phyloP scores from a whole-genome alignment of 2,329 filamentous ascomycete species.

The Ilyonectria robusta region DNA sequence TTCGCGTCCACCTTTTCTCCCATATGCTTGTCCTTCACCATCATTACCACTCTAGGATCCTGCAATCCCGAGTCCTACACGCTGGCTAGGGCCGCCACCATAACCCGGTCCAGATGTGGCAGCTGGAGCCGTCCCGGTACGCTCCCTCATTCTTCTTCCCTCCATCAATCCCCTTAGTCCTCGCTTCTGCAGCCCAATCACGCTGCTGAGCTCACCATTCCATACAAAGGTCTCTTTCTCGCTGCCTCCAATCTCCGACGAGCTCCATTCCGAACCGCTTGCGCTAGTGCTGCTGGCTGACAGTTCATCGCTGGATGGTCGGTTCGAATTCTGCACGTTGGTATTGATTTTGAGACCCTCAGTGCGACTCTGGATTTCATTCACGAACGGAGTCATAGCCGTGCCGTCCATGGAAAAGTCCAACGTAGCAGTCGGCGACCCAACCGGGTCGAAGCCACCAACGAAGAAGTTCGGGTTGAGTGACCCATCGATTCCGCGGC shows the following conservation, averaged over 20 bases:
- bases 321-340: constrained; percentile 52
- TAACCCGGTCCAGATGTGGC: constrained; percentile 37
- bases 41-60: constrained; percentile 52
- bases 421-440: constrained; percentile 51
- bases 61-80: constrained; percentile 69
- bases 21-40: constrained; percentile 4
- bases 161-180: constrained; percentile 95
- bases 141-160: constrained; percentile 85
- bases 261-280: constrained; percentile 71
- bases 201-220: constrained; percentile 85
- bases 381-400: constrained; percentile 47
- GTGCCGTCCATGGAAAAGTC: constrained; percentile 54
- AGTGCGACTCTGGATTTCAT: constrained; percentile 53
- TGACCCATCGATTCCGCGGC: constrained; percentile 81
- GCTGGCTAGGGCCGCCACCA: constrained; percentile 46
- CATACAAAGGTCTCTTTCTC: constrained; percentile 73
- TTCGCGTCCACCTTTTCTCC: constrained; percentile 1
- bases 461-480: constrained; percentile 76
- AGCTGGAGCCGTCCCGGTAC: constrained; percentile 63
- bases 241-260: constrained; percentile 66
- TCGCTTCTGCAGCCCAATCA: constrained; percentile 95
- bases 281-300: constrained; percentile 65
- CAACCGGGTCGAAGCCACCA: constrained; percentile 61
- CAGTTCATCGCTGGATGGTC: constrained; percentile 63
- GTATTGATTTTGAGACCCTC: constrained; percentile 66